phyloP scores from a whole-genome alignment of 1,284 basidiomycete genomes.

The Microbotryomycetes sp. region DNA sequence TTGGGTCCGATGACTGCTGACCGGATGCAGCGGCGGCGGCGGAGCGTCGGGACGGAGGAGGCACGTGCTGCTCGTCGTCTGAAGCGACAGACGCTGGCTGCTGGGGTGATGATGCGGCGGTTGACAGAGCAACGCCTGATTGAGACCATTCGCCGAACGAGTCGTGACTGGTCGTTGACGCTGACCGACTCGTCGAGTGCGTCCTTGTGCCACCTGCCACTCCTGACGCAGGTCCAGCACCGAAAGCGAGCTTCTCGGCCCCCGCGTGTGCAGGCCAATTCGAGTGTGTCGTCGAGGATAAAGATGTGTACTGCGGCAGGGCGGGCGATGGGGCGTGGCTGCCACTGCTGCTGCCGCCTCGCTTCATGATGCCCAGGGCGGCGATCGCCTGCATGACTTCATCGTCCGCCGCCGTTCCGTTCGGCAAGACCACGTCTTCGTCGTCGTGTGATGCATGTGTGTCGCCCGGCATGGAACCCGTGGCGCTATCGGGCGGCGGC shows the following conservation, averaged over 20 bases:
- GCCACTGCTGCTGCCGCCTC: conserved; percentile 1
- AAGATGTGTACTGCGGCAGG: neutral
- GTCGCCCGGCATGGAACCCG: too few species aligned
- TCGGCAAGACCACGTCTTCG: conserved; percentile 2
- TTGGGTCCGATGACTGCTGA: conserved; percentile 18
- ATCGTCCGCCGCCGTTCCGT: neutral
- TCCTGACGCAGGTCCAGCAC: neutral
- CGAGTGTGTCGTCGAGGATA: neutral
- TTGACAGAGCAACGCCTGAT: neutral
- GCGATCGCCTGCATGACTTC: conserved; percentile 3
- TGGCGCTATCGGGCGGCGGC: too few species aligned
- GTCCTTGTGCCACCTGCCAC: neutral
- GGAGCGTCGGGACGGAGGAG: neutral
- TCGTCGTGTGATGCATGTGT: neutral
- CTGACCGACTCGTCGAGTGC: neutral
- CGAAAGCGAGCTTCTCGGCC: neutral
- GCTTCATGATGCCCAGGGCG: conserved; percentile 10
- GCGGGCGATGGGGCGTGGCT: neutral
- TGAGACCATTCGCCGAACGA: neutral
- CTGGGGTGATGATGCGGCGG: neutral
- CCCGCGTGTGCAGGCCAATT: neutral
- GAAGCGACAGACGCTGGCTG: conserved; percentile 16
- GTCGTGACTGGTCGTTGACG: conserved; percentile 5
- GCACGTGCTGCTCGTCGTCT: neutral
- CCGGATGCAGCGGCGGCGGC: neutral